Percentiles rank a stretch among this genome's conserved stretches.
Conservation (phyloP, 768 basidiomycete genomes). For the Rhizopogon vulgaris region DNA sequence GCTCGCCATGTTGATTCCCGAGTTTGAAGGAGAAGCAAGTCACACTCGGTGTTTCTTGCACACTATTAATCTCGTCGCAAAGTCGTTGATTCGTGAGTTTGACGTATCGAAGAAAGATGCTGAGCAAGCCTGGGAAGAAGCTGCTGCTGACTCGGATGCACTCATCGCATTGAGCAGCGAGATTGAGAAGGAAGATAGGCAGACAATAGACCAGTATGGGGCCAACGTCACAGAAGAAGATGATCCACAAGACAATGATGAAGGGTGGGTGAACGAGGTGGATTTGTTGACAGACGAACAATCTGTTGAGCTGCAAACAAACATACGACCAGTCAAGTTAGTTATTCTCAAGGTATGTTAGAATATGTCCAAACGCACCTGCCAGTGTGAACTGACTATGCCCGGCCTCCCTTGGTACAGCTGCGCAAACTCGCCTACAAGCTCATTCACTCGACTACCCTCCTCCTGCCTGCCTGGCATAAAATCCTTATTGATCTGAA, state of each 20-base stretch:
- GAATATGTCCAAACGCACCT: constrained; percentile 8
- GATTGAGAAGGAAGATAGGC: too few relatives aligned
- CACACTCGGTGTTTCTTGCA: too few relatives aligned
- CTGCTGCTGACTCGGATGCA: too few relatives aligned
- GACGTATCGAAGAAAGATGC: too few relatives aligned
- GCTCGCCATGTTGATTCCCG: too few relatives aligned
- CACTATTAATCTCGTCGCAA: too few relatives aligned
- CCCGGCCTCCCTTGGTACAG: background rate
- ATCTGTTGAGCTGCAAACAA: background rate
- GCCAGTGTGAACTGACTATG: background rate
- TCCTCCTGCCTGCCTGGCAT: constrained; percentile 18
- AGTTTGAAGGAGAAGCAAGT: too few relatives aligned
- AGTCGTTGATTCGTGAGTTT: too few relatives aligned
- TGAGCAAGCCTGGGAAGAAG: too few relatives aligned
- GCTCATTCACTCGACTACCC: constrained; percentile 15
- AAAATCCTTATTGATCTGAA: constrained; percentile 3
- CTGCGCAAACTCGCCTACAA: constrained; percentile 9
- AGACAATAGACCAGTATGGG: too few relatives aligned
- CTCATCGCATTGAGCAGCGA: too few relatives aligned
- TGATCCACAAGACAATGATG: constrained; percentile 4
- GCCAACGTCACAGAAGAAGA: too few relatives aligned
- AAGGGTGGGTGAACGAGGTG: constrained; percentile 14
- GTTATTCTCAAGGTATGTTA: constrained; percentile 13
- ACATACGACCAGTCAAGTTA: constrained; percentile 6
- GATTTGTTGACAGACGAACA: constrained; percentile 6